Conservation (phyloP, 2,329 filamentous ascomycete genomes). For the Davidsoniella neocaledoniae region DNA sequence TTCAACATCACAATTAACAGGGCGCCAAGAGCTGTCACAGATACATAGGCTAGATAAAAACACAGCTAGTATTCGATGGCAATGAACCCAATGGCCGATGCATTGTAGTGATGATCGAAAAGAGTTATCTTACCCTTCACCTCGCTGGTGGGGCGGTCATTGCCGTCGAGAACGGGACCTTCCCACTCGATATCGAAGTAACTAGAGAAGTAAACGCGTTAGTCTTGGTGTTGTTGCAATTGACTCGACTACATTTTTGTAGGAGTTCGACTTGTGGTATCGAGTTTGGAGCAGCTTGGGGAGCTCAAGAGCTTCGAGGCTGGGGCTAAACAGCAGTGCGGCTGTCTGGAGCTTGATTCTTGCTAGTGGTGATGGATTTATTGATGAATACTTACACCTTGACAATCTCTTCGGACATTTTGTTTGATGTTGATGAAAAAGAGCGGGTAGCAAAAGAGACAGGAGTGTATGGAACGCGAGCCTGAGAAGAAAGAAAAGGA, state of each 20-base stretch:
- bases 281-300: background rate
- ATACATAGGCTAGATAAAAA: too few relatives aligned
- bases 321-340: background rate
- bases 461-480: slow-evolving; percentile 17
- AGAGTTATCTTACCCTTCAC: slow-evolving; percentile 38
- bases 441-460: slow-evolving; percentile 26
- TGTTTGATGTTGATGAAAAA: slow-evolving; percentile 41
- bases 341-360: background rate
- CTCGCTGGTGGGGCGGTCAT: slow-evolving; percentile 34
- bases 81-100: too few relatives aligned
- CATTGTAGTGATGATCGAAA: slow-evolving; percentile 8
- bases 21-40: background rate
- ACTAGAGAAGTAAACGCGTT: slow-evolving; percentile 20
- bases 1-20: background rate
- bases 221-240: background rate
- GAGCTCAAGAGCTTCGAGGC: background rate
- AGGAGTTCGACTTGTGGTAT: background rate
- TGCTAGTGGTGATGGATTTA: background rate
- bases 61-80: too few relatives aligned
- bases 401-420: slow-evolving; percentile 39
- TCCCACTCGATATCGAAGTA: slow-evolving; percentile 62
- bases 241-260: background rate
- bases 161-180: slow-evolving; percentile 51
- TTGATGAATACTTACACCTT: slow-evolving; percentile 42
- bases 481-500: slow-evolving; percentile 23